Evolutionary conservation across 768 basidiomycete genomes (phyloP).

Genomic region (Xerocomellus intermedius): DNA sequence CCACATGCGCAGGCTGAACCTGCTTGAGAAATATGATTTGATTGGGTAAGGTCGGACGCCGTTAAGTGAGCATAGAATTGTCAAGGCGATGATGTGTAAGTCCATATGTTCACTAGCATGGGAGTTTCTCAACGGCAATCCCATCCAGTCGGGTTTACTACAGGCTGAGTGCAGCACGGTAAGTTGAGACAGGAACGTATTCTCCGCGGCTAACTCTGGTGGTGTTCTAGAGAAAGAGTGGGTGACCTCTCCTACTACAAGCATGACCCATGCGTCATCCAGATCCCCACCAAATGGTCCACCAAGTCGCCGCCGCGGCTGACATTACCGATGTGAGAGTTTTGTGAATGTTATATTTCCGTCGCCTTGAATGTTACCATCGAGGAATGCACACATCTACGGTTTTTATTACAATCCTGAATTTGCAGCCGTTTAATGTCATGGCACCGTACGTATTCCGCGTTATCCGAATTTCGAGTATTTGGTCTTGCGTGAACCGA

Average conservation of each 20-base stretch:
- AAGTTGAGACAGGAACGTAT: constrained; percentile 1
- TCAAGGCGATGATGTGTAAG: constrained; percentile 81
- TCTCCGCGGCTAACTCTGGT: neutral
- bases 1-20: constrained; percentile 67
- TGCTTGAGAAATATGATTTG: constrained; percentile 66
- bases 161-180: constrained; percentile 40
- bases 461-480: no score
- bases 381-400: constrained; percentile 84
- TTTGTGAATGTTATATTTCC: neutral
- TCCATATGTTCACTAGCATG: constrained; percentile 1
- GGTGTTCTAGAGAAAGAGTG: constrained; percentile 62
- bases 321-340: constrained; percentile 75
- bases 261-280: constrained; percentile 51
- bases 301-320: constrained; percentile 44
- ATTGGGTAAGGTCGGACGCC: constrained; percentile 49
- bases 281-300: constrained; percentile 67
- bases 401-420: no score
- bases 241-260: constrained; percentile 26
- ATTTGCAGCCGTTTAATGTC: no score
- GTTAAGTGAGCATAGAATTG: constrained; percentile 67
- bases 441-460: no score
- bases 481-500: no score
- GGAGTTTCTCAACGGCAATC: neutral
- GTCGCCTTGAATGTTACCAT: constrained; percentile 3
- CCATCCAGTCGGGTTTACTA: constrained; percentile 54